A percentile compares a stretch with the other conserved stretches of the same genome.
phyloP scores from a whole-genome alignment of 1,284 basidiomycete genomes.

The Fomes fomentarius region DNA sequence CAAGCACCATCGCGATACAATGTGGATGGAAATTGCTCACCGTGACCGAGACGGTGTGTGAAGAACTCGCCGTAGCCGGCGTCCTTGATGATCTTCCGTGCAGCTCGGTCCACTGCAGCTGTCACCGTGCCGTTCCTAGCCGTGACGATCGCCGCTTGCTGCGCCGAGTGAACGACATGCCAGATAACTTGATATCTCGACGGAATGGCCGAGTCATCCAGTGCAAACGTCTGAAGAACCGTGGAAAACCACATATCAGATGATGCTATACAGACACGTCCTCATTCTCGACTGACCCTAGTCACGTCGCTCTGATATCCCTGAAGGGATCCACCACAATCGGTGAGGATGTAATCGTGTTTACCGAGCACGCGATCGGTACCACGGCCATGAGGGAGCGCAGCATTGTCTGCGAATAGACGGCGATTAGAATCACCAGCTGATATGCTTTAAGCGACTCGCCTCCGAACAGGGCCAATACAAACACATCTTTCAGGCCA shows the following conservation, averaged over 20 bases:
- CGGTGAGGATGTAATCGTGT: conserved; percentile 78
- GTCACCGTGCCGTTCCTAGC: conserved; percentile 57
- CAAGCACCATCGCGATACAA: no score
- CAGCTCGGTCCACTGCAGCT: conserved; percentile 64
- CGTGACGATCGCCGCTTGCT: conserved; percentile 53
- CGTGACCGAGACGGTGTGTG: conserved; percentile 82
- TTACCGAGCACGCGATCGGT: conserved; percentile 61
- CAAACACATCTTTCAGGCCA: conserved; percentile 61
- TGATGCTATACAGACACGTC: no score
- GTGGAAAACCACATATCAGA: neutral
- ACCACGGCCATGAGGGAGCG: conserved; percentile 82
- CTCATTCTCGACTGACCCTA: conserved; percentile 64
- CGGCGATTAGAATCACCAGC: neutral
- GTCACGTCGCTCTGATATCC: conserved; percentile 83
- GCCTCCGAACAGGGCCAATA: conserved; percentile 82
- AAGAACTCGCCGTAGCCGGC: conserved; percentile 65
- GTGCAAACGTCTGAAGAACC: conserved; percentile 64
- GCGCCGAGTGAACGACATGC: conserved; percentile 69
- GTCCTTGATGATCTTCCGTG: conserved; percentile 55
- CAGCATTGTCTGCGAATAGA: conserved; percentile 71
- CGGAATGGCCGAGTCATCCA: conserved; percentile 60
- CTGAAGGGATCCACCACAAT: conserved; percentile 71
- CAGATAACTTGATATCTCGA: conserved; percentile 62
- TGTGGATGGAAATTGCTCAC: conserved; percentile 38
- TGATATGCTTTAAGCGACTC: neutral